These are phyloP conservation scores for Pseudotsuga menziesii DNA, from an alignment of 75 land plant species.

Conservation along the genomic window DNA sequence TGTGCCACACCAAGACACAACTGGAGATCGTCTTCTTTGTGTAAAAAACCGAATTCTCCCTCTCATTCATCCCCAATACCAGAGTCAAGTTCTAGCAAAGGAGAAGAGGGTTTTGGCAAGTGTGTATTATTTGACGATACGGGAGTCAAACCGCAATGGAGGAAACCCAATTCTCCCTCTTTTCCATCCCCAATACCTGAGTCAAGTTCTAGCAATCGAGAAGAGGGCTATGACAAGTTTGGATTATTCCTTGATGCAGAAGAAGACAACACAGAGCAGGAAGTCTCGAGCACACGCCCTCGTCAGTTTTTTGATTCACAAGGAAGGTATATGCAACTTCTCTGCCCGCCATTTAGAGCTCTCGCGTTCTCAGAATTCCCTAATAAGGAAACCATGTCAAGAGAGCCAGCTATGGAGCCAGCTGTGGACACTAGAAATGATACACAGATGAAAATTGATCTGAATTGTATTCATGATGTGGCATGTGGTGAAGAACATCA, in stretches of 20 bases:
- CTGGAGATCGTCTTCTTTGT: slow-evolving; percentile 2
- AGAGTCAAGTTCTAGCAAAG: slow-evolving; percentile 1
- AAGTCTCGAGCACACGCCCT: not conserved
- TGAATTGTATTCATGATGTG: not conserved
- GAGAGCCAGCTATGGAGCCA: not conserved
- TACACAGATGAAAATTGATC: not conserved
- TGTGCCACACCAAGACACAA: not conserved
- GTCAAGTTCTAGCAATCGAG: not conserved
- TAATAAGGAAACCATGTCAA: not conserved
- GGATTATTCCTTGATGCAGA: not conserved
- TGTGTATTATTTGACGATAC: not conserved
- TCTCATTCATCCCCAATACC: not conserved
- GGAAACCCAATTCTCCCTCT: not conserved
- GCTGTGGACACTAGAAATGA: not conserved
- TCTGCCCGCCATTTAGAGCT: not conserved
- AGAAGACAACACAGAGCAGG: not conserved
- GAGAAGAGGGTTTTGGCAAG: not conserved
- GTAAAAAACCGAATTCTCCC: not conserved
- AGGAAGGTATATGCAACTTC: slow-evolving; percentile 1
- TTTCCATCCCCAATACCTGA: not conserved
- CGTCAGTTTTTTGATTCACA: not conserved
- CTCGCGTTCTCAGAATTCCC: not conserved
- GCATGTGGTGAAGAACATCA: not conserved
- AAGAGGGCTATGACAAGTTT: not conserved
- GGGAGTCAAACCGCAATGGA: not conserved